Evolutionary conservation across 78 protist species (phyloP).

Genomic region (Dictyostelium purpureum): DNA sequence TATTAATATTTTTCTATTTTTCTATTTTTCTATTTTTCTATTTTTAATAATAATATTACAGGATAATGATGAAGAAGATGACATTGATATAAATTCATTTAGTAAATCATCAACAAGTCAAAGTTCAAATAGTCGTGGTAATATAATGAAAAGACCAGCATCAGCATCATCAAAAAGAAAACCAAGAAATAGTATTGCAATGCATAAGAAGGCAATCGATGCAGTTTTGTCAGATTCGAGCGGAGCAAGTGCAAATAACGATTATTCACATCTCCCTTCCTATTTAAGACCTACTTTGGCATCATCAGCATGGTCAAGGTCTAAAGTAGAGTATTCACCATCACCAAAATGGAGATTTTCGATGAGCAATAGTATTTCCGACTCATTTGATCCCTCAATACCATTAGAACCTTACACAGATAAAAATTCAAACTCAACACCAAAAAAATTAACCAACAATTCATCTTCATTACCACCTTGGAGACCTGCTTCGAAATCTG

Average conservation of each 20-base stretch:
- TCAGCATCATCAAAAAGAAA: conserved; percentile 57
- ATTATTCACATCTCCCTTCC: conserved; percentile 33
- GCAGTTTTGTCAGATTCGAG: conserved; percentile 1
- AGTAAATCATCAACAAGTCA: background rate
- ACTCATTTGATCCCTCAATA: background rate
- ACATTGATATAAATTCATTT: background rate
- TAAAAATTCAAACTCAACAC: background rate
- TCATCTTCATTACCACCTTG: background rate
- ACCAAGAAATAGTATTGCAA: conserved; percentile 55
- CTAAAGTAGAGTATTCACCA: conserved; percentile 21
- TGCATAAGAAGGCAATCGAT: conserved; percentile 75
- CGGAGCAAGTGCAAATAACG: background rate
- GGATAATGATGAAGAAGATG: conserved; percentile 36
- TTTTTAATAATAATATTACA: background rate
- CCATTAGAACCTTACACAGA: background rate
- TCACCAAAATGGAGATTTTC: conserved; percentile 34
- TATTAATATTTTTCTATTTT: background rate
- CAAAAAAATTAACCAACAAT: conserved; percentile 10
- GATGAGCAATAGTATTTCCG: background rate
- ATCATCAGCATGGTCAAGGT: conserved; percentile 29
- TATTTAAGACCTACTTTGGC: conserved; percentile 67
- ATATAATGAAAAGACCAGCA: conserved; percentile 47
- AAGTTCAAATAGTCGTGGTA: background rate
- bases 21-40: no score
- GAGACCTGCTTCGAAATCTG: background rate